Base-by-base conservation (phyloP, 805 yeast genomes). In the Barnettozyma sucrosica region DNA sequence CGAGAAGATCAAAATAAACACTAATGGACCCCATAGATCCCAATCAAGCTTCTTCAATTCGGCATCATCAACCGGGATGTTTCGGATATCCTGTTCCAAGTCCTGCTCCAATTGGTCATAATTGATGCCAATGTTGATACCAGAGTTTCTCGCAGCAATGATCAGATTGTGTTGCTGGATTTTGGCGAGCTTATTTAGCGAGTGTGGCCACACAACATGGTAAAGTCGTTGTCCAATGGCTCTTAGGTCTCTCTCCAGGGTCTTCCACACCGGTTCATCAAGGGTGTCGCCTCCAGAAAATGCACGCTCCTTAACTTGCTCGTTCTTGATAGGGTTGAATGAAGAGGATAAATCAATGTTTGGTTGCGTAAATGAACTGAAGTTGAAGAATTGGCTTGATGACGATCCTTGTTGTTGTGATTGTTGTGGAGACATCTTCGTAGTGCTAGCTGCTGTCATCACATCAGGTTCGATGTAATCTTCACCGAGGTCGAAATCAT, bases 21-120 rank as follows among this genome's bases (percentile, higher is more conserved):
- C 67, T 47, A 83, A 66, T 6, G 89, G 89, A 2, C 89, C 89
- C 89, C 88, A 78, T 43, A 79, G 60, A 60, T 78, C 84, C 84
- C 83, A 79, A 28, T 77, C 82, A 25, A 76, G 54, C 33, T 55
- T 58, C 39, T 55, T 57, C 28, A 61, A 26, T 1, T 57, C 53
- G 4, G 55, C 39, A 38, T 61, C 59, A 36, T 59, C 62, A 28
- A 62, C 36, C 23, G 61, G 56, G 7, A 51, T 49, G 44, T 52
- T 56, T 38, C 39, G 47, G 25, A 61, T 53, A 30, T 59, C 63
- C 16, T 51, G 55, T 33, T 61, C 64, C 13, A 59, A 37, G 40
- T 59, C 63, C 33, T 58, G 62, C n/a, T 57, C 61, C 18, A 59
- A 37, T 45, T 55, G 59, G 36, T 59, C 62, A 41, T 59, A 61